Evolutionary conservation across 352 stramenopile species (phyloP), one percentile per base, ranked within the genome.

Genomic region (Pythium diclinum): DNA sequence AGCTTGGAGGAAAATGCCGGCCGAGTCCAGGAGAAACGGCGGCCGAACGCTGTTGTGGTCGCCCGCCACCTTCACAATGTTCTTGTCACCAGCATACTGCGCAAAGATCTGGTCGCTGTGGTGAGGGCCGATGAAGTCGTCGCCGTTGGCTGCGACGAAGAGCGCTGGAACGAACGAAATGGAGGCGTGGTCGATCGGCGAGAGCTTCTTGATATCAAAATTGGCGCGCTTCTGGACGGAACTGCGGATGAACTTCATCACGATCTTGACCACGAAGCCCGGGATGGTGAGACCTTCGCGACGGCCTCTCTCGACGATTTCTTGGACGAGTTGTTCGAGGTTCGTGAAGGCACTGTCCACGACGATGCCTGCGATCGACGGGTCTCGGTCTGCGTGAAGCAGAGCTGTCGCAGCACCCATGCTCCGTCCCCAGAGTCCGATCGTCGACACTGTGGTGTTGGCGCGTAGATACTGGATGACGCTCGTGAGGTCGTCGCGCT

Each of bases 361-460:
- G 56, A 99, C 91, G 77, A 99, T 98, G 21, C 91, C 96, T 3
- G 94, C 94, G 68, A 99, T 99, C 14, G 87, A 97, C 21, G 96
- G 96, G 78, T 99, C 97, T 30, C 96, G 78, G 72, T 98, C 94
- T 0, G 89, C 96, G 77, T 99, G 97, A 67, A 99, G 85, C n/a
- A 99, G 78, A 11, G 97, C 95, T 0, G 97, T 99, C 1, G 96
- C 97, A 7, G 97, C 97, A 19, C 97, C 97, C 97, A 99, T 99
- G 67, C 89, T 98, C 60, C 97, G 71, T 3, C 97, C 97, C 97
- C 97, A 99, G 1, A 99, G 73, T 11, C 91, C 97, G 56, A 99
- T 97, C 2, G 89, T 94, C n/a, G 86, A 97, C 8, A 98, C 88
- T 40, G 91, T 87, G 62, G 87, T 87, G 0, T 89, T 95, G 5